These are phyloP conservation scores for Eucalyptus regnans DNA, from an alignment of 345 rosid genomes.

Conservation along the genomic window DNA sequence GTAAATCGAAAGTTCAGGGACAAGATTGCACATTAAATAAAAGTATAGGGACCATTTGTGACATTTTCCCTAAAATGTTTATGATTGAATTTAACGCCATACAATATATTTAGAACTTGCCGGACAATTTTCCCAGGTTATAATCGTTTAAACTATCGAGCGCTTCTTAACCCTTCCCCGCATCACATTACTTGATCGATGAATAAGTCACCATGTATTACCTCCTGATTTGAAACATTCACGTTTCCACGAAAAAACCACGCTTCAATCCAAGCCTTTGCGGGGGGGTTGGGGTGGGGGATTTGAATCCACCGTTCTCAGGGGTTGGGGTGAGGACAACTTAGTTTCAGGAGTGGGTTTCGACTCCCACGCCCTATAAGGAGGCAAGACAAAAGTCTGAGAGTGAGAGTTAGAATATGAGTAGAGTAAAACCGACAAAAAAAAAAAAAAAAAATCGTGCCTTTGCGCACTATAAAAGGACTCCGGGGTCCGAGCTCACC, in stretches of 20 bases:
- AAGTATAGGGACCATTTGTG: too few species aligned
- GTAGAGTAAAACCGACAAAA: fast-evolving
- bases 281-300: too few species aligned
- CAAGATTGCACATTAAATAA: too few species aligned
- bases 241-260: neutral
- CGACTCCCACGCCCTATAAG: too few species aligned
- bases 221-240: neutral
- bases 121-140: neutral
- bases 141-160: neutral
- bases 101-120: neutral
- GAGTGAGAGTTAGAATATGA: fast-evolving
- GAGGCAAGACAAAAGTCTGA: too few species aligned
- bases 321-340: fast-evolving
- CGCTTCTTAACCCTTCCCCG: neutral
- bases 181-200: neutral
- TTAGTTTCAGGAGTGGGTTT: too few species aligned
- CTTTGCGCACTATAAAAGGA: neutral
- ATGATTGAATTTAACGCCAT: fast-evolving
- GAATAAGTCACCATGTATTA: neutral
- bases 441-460: too few species aligned
- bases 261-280: neutral
- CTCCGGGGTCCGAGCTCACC: neutral
- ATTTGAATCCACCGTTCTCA: fast-evolving
- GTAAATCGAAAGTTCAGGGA: too few species aligned
- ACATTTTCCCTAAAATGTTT: neutral